Evolutionary conservation across 2,329 filamentous ascomycete species (phyloP).

Genomic region (Xylaria digitata): DNA sequence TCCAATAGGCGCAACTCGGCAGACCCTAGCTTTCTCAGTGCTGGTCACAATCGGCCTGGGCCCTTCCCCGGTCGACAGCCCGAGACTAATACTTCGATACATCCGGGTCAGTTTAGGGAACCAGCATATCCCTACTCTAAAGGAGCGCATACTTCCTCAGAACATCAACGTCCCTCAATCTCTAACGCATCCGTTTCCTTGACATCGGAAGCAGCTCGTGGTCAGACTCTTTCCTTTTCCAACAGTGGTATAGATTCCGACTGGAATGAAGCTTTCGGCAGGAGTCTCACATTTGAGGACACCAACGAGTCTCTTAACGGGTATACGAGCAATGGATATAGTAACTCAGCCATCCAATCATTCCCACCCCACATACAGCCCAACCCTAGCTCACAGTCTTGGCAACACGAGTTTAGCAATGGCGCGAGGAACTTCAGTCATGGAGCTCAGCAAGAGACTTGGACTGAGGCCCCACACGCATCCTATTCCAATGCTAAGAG

Average conservation of each 20-base stretch:
- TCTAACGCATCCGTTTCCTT: conserved; percentile 36
- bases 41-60: conserved; percentile 37
- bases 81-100: conserved; percentile 37
- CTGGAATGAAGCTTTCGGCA: conserved; percentile 51
- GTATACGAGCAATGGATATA: conserved; percentile 41
- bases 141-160: conserved; percentile 32
- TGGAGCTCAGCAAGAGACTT: conserved; percentile 50
- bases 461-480: conserved; percentile 47
- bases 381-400: conserved; percentile 61
- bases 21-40: conserved; percentile 38
- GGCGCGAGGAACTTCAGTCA: conserved; percentile 39
- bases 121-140: conserved; percentile 36
- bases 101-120: conserved; percentile 39
- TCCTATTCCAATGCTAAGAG: conserved; percentile 49
- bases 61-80: conserved; percentile 40
- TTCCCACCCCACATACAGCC: conserved; percentile 63
- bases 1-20: conserved; percentile 47
- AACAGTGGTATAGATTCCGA: conserved; percentile 54
- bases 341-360: conserved; percentile 47
- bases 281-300: conserved; percentile 52
- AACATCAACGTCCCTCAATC: conserved; percentile 43
- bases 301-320: conserved; percentile 38
- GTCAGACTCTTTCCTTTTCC: conserved; percentile 38
- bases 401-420: conserved; percentile 53
- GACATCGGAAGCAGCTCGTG: conserved; percentile 39